Evolutionary conservation across 306 rosid genomes (phyloP), one percentile per base, ranked within the genome.

Genomic region (Rosa chinensis): DNA sequence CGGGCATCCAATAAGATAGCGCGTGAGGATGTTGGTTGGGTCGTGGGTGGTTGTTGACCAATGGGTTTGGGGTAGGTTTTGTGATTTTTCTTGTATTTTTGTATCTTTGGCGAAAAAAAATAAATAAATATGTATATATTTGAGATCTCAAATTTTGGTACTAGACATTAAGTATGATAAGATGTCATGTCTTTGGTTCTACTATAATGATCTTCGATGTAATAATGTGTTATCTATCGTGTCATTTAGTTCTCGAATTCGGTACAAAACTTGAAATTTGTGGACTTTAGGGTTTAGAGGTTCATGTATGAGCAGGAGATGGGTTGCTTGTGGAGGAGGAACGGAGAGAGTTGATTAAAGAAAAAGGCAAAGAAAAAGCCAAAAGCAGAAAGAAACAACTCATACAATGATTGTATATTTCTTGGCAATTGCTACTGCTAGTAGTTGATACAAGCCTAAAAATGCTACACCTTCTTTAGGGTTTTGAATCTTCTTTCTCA

Each of bases 341-440:
- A 55, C n/a, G 17, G 55, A 42, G 55, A 13, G 72, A 21, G 39
- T 63, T 37, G 78, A 76, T 44, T 55, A 59, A 72, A 75, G 37
- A n/a, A 11, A 62, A 61, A 21, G 10, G 35, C 18, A 68, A 32
- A 66, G 66, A 45, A 47, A 58, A 55, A 18, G 59, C 6, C n/a
- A 59, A 23, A 62, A 47, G 59, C 72, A 70, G 43, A 16, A 48
- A 66, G 75, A 10, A 8, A 5, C 53, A 64, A 70, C 2, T 12
- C 6, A n/a, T 13, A 4, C 40, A 62, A 62, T 62, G 67, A 25
- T 62, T 25, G 67, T 1, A 10, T 62, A 62, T 4, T 62, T 62
- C 67, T 62, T 12, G 12, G 67, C 40, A 62, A 28, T 58, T 58
- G 59, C n/a, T 52, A 56, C 28, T 58, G 32, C 32, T n/a, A 1